phyloP scores from a whole-genome alignment of 2,329 filamentous ascomycete genomes.

The Cryphonectria nitschkei region DNA sequence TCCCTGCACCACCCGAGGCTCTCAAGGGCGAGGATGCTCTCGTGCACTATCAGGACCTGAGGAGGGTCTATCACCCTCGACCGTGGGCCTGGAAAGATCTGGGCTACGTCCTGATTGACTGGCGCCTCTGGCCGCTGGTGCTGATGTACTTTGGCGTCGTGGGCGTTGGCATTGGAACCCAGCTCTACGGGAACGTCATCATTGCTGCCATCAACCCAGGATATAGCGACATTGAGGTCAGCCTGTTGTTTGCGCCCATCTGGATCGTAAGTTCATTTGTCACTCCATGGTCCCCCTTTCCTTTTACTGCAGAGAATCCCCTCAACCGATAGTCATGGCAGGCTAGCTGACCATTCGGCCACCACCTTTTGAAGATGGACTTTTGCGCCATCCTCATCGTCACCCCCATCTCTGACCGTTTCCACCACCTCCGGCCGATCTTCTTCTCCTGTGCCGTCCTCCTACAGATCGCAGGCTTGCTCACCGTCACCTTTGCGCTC shows the following conservation, averaged over 20 bases:
- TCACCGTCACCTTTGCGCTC: slow-evolving; percentile 76
- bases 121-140: slow-evolving; percentile 83
- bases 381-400: slow-evolving; percentile 83
- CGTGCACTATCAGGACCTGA: slow-evolving; percentile 83
- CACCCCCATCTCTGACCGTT: slow-evolving; percentile 84
- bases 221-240: slow-evolving; percentile 75
- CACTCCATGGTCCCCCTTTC: background rate
- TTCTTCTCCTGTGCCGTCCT: slow-evolving; percentile 79
- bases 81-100: slow-evolving; percentile 77
- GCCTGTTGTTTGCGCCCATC: slow-evolving; percentile 85
- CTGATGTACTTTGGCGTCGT: slow-evolving; percentile 97
- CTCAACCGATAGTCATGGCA: background rate
- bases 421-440: slow-evolving; percentile 76
- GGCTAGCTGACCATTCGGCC: background rate
- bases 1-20: slow-evolving; percentile 72
- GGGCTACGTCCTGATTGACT: slow-evolving; percentile 73
- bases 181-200: slow-evolving; percentile 86
- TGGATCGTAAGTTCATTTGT: slow-evolving; percentile 71
- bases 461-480: slow-evolving; percentile 80
- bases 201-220: slow-evolving; percentile 76
- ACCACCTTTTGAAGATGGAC: slow-evolving; percentile 65
- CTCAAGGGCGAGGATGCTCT: slow-evolving; percentile 76
- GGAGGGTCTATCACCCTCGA: slow-evolving; percentile 75
- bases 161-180: slow-evolving; percentile 87
- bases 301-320: background rate